phyloP scores from a whole-genome alignment of 768 basidiomycete genomes.

The Russula sp. region DNA sequence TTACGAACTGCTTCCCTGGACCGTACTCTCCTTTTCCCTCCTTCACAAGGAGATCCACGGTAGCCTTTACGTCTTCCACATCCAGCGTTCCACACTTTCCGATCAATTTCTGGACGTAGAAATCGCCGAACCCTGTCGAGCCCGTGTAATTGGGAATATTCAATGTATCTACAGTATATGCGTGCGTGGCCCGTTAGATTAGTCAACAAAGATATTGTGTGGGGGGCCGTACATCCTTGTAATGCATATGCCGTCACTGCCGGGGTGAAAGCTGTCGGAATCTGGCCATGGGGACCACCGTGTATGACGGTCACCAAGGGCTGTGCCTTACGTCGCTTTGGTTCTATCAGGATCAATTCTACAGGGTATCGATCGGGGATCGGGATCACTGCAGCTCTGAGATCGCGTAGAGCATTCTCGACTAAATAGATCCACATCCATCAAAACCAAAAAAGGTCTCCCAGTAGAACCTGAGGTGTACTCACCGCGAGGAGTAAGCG shows the following conservation, averaged over 20 bases:
- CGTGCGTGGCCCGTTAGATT: not conserved
- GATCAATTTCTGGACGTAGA: conserved; percentile 34
- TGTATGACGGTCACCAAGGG: conserved; percentile 33
- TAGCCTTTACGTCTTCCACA: conserved; percentile 35
- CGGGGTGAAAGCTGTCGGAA: conserved; percentile 30
- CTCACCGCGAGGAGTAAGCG: conserved; percentile 20
- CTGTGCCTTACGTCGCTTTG: conserved; percentile 12
- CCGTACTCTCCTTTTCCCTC: conserved; percentile 31
- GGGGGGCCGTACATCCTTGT: conserved; percentile 32
- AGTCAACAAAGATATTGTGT: not conserved
- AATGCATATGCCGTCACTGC: conserved; percentile 26
- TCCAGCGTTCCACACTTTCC: conserved; percentile 38
- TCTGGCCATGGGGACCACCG: conserved; percentile 37
- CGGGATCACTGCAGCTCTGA: conserved; percentile 17
- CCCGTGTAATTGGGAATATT: conserved; percentile 39
- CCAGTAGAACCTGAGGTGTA: not conserved
- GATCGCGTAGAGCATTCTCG: conserved; percentile 20
- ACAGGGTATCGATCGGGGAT: conserved; percentile 28
- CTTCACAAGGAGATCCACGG: conserved; percentile 33
- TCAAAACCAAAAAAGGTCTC: not conserved
- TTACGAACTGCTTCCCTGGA: conserved; percentile 33
- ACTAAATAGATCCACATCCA: conserved; percentile 3
- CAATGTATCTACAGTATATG: conserved; percentile 32
- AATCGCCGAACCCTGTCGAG: conserved; percentile 37
- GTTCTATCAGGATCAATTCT: conserved; percentile 28